These are phyloP conservation scores for Aspergillus bridgeri DNA, from an alignment of 495 filamentous ascomycete species.

Conservation along the genomic window DNA sequence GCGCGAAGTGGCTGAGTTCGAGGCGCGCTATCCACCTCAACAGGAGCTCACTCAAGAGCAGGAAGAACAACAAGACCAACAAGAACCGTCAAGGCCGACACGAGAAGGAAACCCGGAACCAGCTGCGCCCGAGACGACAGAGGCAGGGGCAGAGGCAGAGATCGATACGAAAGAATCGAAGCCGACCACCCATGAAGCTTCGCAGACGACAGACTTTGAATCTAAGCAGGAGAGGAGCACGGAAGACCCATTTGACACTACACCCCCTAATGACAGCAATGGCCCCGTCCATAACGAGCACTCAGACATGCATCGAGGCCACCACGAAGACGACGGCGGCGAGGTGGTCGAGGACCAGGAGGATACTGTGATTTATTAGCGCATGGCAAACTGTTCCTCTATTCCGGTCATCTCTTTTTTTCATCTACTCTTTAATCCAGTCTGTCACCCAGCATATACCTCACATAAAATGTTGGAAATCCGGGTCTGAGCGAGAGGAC, in stretches of 20 bases:
- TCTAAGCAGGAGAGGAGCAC: slow-evolving; percentile 20
- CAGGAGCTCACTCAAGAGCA: slow-evolving; percentile 12
- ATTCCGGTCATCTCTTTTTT: neutral
- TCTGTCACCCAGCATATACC: neutral
- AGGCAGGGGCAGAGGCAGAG: slow-evolving; percentile 10
- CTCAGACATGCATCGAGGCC: slow-evolving; percentile 28
- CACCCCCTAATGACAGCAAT: slow-evolving; percentile 16
- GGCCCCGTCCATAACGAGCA: slow-evolving; percentile 19
- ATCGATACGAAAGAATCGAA: slow-evolving; percentile 19
- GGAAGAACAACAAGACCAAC: slow-evolving; percentile 8
- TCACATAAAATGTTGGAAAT: neutral
- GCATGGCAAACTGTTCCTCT: neutral
- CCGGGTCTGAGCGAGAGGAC: too few species aligned
- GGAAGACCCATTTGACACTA: slow-evolving; percentile 17
- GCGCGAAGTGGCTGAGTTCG: slow-evolving; percentile 49
- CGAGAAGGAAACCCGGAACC: slow-evolving; percentile 15
- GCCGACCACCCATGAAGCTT: slow-evolving; percentile 13
- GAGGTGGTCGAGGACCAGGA: slow-evolving; percentile 3
- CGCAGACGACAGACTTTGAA: slow-evolving; percentile 29
- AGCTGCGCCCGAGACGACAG: neutral
- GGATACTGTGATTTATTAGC: slow-evolving; percentile 1
- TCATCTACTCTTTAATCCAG: neutral
- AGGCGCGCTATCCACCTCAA: slow-evolving; percentile 30
- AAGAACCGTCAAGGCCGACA: slow-evolving; percentile 10
- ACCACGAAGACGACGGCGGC: slow-evolving; percentile 21